Evolutionary conservation across 2,329 filamentous ascomycete genomes (phyloP), one percentile per base, ranked within the genome.

Genomic region (Coniella vitis): DNA sequence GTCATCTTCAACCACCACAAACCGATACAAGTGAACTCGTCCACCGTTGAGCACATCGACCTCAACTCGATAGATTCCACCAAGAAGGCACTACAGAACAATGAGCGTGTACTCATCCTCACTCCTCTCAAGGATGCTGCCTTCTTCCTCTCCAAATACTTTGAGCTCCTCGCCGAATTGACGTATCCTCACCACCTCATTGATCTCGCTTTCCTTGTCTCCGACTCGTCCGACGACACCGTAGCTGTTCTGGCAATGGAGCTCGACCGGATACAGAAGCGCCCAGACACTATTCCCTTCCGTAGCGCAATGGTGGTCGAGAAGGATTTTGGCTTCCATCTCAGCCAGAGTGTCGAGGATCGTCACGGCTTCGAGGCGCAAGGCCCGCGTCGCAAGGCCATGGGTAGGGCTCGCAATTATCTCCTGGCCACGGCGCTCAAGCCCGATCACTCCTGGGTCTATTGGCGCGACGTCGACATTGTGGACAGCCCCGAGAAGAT

Each of bases 381-480:
- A 63, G 93, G 84, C 1, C 90, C 91, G 5, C 81, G 93, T 55
- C 83, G 93, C 56, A 97, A 91, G 70, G 82, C 85, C 32, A 90
- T 98, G 79, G 93, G 86, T 39, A 83, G 78, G 57, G 93, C 93
- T 22, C 81, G 93, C 58, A 98, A 98, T 66, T 98, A 95, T 66
- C 75, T 98, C 17, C 79, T 98, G 2, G 80, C 83, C 29, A 76
- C 88, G 0, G 85, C 93, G 3, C 65, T 98, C 60, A 95, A 94
- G 71, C 83, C 90, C 0, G 90, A 97, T 54, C 93, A 98, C 65
- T 91, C 90, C 8, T 98, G 93, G 93, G 90, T 97, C 8, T 97
- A 96, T 67, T 98, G 93, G 93, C 82, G 93, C 52, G 93, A 98
- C 65, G 90, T 95, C 43, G 93, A 98, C 66, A 96, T 98, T 59